A percentile compares a stretch with the other conserved stretches of the same genome.
phyloP scores from a whole-genome alignment of 805 yeast genomes.

The Priceomyces carsonii region DNA sequence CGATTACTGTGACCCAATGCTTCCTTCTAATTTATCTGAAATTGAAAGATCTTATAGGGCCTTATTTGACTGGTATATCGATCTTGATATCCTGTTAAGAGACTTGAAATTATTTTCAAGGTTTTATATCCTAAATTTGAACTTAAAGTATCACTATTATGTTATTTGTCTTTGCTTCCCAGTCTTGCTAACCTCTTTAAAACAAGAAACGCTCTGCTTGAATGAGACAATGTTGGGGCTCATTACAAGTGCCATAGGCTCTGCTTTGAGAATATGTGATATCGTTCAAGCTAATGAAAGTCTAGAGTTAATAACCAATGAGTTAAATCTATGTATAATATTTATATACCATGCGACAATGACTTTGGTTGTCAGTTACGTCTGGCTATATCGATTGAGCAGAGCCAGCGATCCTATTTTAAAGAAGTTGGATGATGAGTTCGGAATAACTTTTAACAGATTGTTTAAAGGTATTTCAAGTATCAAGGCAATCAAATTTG shows the following conservation, averaged over 20 bases:
- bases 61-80: not conserved
- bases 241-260: not conserved
- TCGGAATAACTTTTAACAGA: too few relatives aligned
- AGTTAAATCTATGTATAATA: slow-evolving; percentile 5
- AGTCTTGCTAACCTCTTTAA: slow-evolving; percentile 1
- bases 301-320: slow-evolving; percentile 1
- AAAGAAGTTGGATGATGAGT: too few relatives aligned
- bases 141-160: slow-evolving; percentile 6
- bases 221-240: not conserved
- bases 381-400: too few relatives aligned
- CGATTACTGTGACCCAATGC: too few relatives aligned
- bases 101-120: not conserved
- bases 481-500: too few relatives aligned
- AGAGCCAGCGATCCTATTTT: too few relatives aligned
- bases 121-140: slow-evolving; percentile 4
- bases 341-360: slow-evolving; percentile 8
- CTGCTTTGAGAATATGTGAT: slow-evolving; percentile 2
- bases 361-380: slow-evolving; percentile 6
- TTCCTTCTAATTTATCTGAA: not conserved
- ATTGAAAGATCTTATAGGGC: not conserved
- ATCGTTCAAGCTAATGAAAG: not conserved
- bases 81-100: not conserved
- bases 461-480: too few relatives aligned
- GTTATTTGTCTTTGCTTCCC: slow-evolving; percentile 8
- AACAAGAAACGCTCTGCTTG: not conserved